These are phyloP conservation scores for Capsicum chinense DNA, from an alignment of 257 asterid genomes.

Conservation along the genomic window DNA sequence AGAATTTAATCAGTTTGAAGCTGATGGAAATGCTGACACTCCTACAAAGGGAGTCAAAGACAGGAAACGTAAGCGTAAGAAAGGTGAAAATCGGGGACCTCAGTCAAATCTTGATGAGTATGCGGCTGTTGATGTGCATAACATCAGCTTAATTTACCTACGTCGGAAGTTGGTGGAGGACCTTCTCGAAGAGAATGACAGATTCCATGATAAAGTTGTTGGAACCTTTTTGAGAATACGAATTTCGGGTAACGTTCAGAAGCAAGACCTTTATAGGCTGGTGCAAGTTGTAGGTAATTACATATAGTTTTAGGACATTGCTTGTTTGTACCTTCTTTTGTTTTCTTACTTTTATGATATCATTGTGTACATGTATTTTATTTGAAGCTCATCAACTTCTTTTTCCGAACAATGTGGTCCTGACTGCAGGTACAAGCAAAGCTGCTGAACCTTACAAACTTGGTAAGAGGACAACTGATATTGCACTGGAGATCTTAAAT, in stretches of 20 bases:
- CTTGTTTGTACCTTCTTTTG: neutral
- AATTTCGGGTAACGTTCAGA: constrained; percentile 80
- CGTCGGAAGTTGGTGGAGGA: constrained; percentile 96
- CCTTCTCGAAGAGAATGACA: constrained; percentile 80
- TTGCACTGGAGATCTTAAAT: constrained; percentile 85
- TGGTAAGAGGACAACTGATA: constrained; percentile 82
- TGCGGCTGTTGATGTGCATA: constrained; percentile 96
- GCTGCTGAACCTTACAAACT: constrained; percentile 83
- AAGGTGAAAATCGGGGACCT: constrained; percentile 61
- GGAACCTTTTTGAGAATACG: constrained; percentile 97
- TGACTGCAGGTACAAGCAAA: constrained; percentile 79
- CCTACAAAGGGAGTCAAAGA: constrained; percentile 62
- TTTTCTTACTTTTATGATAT: neutral
- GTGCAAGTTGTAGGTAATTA: constrained; percentile 94
- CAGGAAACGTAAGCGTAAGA: constrained; percentile 80
- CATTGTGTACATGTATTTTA: constrained; percentile 19
- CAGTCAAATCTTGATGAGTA: constrained; percentile 93
- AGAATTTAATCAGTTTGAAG: constrained; percentile 68
- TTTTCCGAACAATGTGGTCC: constrained; percentile 28
- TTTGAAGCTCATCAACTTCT: constrained; percentile 22
- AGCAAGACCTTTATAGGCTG: constrained; percentile 96
- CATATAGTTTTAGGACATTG: constrained; percentile 28
- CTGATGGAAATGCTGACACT: constrained; percentile 62
- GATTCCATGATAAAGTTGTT: constrained; percentile 69
- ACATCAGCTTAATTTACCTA: constrained; percentile 80